These are phyloP conservation scores for Podospora comata DNA, from an alignment of 495 filamentous ascomycete species.

Conservation along the genomic window DNA sequence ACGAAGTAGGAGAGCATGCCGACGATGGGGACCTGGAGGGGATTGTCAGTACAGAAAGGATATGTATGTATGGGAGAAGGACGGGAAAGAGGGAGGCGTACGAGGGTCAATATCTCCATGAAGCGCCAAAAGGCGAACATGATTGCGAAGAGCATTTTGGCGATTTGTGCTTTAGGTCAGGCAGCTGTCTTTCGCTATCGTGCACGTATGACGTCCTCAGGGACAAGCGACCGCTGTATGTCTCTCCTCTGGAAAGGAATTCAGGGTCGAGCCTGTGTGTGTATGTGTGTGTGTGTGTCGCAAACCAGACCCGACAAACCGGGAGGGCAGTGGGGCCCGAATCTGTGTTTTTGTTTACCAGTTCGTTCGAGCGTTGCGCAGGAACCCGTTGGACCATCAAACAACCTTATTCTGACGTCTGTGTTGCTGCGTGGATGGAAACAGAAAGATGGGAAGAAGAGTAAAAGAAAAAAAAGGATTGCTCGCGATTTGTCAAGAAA, in stretches of 20 bases:
- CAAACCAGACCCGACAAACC: not conserved
- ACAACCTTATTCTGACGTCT: not conserved
- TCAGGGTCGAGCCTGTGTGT: not conserved
- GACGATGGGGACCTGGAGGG: slow-evolving; percentile 67
- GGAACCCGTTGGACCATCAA: not conserved
- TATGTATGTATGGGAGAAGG: not conserved
- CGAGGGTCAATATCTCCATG: slow-evolving; percentile 73
- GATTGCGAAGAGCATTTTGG: slow-evolving; percentile 70
- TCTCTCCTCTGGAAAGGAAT: not conserved
- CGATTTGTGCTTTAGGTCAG: not conserved
- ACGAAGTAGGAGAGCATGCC: slow-evolving; percentile 90
- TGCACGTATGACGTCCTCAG: not conserved
- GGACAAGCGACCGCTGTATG: not conserved
- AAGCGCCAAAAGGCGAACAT: slow-evolving; percentile 84
- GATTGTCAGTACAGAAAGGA: not conserved
- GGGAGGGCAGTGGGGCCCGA: no score
- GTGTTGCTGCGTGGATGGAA: not conserved
- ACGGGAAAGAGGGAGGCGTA: slow-evolving; percentile 29
- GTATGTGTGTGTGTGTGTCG: not conserved
- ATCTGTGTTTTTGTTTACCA: not conserved
- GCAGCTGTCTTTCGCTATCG: not conserved
- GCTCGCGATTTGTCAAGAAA: not conserved
- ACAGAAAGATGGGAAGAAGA: not conserved
- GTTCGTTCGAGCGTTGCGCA: not conserved
- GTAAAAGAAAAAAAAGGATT: not conserved